phyloP scores from a whole-genome alignment of 2,329 filamentous ascomycete genomes.

The Cladorrhinum sp. region DNA sequence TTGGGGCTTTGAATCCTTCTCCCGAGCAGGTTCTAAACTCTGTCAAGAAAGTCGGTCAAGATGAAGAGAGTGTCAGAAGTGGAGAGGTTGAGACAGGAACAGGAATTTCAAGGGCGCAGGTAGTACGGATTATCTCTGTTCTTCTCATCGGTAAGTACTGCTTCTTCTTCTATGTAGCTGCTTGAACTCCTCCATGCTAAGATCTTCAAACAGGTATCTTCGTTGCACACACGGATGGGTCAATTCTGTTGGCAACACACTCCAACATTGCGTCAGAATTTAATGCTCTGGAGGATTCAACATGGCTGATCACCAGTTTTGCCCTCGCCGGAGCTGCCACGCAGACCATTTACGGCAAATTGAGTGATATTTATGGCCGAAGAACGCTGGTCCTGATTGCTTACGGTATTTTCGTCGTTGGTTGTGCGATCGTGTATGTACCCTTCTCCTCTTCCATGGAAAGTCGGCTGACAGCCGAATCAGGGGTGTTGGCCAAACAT shows the following conservation, averaged over 20 bases:
- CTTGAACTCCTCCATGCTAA: neutral
- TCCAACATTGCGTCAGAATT: constrained; percentile 61
- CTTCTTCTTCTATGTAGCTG: neutral
- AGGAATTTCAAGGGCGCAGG: constrained; percentile 7
- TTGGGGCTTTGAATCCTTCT: too few species aligned
- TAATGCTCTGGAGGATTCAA: constrained; percentile 52
- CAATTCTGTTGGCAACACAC: constrained; percentile 65
- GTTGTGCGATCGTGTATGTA: constrained; percentile 40
- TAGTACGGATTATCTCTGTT: constrained; percentile 22
- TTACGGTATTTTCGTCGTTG: constrained; percentile 49
- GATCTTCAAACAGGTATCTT: constrained; percentile 51
- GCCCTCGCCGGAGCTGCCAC: constrained; percentile 49
- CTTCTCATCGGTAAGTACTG: neutral
- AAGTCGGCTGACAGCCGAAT: neutral
- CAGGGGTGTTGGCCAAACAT: constrained; percentile 43
- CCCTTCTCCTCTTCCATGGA: neutral
- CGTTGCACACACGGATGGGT: constrained; percentile 61
- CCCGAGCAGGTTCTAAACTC: too few species aligned
- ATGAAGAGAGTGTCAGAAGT: constrained; percentile 16
- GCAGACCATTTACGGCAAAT: constrained; percentile 54
- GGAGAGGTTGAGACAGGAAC: constrained; percentile 8
- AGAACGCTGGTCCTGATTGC: constrained; percentile 47
- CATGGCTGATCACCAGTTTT: constrained; percentile 55
- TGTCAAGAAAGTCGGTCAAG: constrained; percentile 8
- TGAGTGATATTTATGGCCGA: constrained; percentile 57